Evolutionary conservation across 2,329 filamentous ascomycete species (phyloP).

Genomic region (Aspergillus nomiae): DNA sequence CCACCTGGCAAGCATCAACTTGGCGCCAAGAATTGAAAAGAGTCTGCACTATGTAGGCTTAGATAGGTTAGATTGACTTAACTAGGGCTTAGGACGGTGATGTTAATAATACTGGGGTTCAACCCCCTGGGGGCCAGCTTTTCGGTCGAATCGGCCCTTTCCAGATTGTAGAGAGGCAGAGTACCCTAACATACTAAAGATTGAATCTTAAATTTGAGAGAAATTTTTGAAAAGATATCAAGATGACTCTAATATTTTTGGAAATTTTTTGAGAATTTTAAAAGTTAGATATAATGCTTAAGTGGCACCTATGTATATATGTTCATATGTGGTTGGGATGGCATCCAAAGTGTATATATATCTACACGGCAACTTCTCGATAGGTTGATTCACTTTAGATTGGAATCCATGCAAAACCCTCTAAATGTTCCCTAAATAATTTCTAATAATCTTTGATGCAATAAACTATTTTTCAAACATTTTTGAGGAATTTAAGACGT

Average conservation of each 20-base stretch:
- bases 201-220: background rate
- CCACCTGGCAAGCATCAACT: background rate
- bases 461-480: background rate
- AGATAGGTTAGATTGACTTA: background rate
- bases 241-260: background rate
- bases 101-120: background rate
- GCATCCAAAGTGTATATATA: background rate
- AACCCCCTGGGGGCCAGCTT: background rate
- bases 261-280: background rate
- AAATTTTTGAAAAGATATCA: background rate
- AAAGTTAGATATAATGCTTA: background rate
- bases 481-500: background rate
- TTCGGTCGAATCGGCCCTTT: background rate
- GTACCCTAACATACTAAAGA: background rate
- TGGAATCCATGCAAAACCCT: background rate
- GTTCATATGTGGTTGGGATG: background rate
- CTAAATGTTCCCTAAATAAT: too few relatives aligned
- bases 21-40: background rate
- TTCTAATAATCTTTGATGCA: rapidly evolving
- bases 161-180: background rate
- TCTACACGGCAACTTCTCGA: background rate
- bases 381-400: rapidly evolving
- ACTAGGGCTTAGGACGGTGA: too few relatives aligned
- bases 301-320: background rate
- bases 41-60: too few relatives aligned